These are phyloP conservation scores for Penicillium flavigenum DNA, from an alignment of 495 filamentous ascomycete species.

Conservation along the genomic window DNA sequence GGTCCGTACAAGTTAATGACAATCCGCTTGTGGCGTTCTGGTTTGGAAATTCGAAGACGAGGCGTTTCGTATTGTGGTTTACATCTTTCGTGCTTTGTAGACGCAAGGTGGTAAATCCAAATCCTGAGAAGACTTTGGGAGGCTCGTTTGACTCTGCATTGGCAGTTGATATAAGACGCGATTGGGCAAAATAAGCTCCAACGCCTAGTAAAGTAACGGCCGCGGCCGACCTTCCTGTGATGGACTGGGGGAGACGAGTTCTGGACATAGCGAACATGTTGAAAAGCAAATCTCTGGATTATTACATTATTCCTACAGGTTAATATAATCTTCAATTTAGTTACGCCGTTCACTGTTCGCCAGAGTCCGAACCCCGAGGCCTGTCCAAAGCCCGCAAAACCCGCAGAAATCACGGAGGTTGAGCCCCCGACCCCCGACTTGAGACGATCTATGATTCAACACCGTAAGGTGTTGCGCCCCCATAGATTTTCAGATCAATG, in stretches of 20 bases:
- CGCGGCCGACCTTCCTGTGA: neutral
- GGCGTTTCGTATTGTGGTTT: conserved; percentile 64
- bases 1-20: conserved; percentile 49
- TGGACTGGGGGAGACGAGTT: neutral
- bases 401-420: neutral
- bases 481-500: too few relatives aligned
- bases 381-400: conserved; percentile 7
- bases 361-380: neutral
- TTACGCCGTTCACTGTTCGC: too few relatives aligned
- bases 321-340: neutral
- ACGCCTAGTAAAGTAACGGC: conserved; percentile 10
- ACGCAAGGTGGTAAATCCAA: conserved; percentile 29
- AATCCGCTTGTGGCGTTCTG: conserved; percentile 50
- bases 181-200: conserved; percentile 24
- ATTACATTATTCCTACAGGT: neutral
- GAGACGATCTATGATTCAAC: neutral
- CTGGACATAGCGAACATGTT: conserved; percentile 6
- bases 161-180: conserved; percentile 14
- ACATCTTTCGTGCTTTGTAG: conserved; percentile 52
- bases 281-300: neutral
- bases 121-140: conserved; percentile 23
- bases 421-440: neutral
- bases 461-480: too few relatives aligned
- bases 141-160: conserved; percentile 28
- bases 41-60: conserved; percentile 61